These are phyloP conservation scores for Didymella exigua DNA, from an alignment of 2,329 filamentous ascomycete species.

Conservation along the genomic window DNA sequence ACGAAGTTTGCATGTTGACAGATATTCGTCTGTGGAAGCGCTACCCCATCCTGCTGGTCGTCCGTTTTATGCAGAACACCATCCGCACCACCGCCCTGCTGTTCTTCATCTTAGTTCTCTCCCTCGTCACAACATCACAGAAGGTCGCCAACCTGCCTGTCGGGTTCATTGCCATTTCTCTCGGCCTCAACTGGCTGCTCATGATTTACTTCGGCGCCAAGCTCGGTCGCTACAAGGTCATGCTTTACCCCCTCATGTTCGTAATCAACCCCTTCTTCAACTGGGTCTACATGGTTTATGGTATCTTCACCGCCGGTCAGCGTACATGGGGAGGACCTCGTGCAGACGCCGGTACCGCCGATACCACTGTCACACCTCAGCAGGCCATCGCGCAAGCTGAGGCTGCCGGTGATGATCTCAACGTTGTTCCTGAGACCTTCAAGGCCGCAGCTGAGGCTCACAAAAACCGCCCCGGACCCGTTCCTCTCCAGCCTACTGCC, in stretches of 20 bases:
- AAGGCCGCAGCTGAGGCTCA: conserved; percentile 57
- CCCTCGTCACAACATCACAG: conserved; percentile 82
- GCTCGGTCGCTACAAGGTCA: conserved; percentile 87
- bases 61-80: conserved; percentile 94
- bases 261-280: conserved; percentile 95
- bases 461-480: conserved; percentile 54
- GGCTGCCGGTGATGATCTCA: conserved; percentile 82
- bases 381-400: conserved; percentile 84
- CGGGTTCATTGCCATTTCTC: conserved; percentile 89
- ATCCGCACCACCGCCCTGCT: conserved; percentile 92
- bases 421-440: conserved; percentile 87
- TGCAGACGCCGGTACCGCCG: conserved; percentile 83
- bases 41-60: conserved; percentile 83
- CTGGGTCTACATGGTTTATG: conserved; percentile 98
- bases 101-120: conserved; percentile 92
- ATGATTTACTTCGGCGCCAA: conserved; percentile 96
- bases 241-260: conserved; percentile 96
- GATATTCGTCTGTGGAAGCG: conserved; percentile 89
- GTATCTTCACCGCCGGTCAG: conserved; percentile 91
- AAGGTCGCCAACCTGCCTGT: conserved; percentile 80
- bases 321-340: conserved; percentile 94
- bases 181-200: conserved; percentile 90
- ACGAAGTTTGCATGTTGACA: conserved; percentile 97
- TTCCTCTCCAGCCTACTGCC: conserved; percentile 74
- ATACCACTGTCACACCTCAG: conserved; percentile 74